Base-by-base conservation (phyloP, 495 filamentous ascomycete species). In the Lepraria neglecta region DNA sequence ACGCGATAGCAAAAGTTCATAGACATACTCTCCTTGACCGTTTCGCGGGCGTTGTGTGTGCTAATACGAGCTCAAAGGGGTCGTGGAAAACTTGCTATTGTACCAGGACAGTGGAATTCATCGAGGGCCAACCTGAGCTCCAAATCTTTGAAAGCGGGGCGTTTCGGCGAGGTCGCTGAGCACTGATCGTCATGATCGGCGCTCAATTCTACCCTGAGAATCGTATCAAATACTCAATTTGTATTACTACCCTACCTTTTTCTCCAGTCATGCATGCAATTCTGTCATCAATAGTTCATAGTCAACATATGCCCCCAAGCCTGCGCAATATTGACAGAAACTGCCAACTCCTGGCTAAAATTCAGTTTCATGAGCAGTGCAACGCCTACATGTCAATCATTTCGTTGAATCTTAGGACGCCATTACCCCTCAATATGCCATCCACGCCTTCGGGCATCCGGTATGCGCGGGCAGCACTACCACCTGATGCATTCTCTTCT, bases 341-440 rank as follows among this genome's bases (percentile, higher is more conserved):
- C 54, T 33, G 4, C 54, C 54, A 57, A 45, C 54, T 31, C 54
- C 54, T 43, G 24, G 38, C 54, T 44, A 24, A 43, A 45, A 3
- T 11, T 42, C 35, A 24, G 15, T 9, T 14, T 28, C 12, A n/a
- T 4, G 17, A 17, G 21, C 42, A 46, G 4, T 15, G 44, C 21
- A 31, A 58, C 31, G 42, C 59, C 42, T 45, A 98, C 80, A 97
- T 92, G 65, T 96, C 92, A 74, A 98, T 91, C 68, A 84, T 90
- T 73, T 95, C 91, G 72, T 92, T 92, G 70, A 98, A 98, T 71
- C 86, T 78, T 68, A 98, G 75, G 56, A 97, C 85, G 4, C 92
- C 94, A 68, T 95, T 89, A 50, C 82, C 82, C 74, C 82, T 89
- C 65, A 97, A 76, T 61, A 94, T 74, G 15, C 94, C 94, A 73